Conservation (phyloP, 305 asterid species). For the Fraxinus velutina region DNA sequence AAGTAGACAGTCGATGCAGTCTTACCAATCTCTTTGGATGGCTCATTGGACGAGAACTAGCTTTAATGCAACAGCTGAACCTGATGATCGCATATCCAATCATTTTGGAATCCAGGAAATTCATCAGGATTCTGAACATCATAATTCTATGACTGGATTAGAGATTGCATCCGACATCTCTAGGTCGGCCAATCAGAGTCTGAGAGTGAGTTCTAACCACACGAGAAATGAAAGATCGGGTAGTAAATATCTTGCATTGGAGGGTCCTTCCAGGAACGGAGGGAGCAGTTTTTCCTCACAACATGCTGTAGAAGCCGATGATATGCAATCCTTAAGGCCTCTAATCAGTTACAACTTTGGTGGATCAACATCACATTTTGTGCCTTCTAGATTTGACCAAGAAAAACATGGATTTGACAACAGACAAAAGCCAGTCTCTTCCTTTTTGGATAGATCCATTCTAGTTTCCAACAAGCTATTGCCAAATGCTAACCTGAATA, state of each 20-base stretch:
- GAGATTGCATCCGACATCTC: slow-evolving; percentile 22
- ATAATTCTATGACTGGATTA: slow-evolving; percentile 14
- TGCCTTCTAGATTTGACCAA: slow-evolving; percentile 29
- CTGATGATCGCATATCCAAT: slow-evolving; percentile 14
- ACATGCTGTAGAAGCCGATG: slow-evolving; percentile 15
- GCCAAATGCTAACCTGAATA: slow-evolving; percentile 19
- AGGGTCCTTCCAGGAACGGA: background rate
- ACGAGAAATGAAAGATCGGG: slow-evolving; percentile 25
- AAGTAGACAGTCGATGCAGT: slow-evolving; percentile 29
- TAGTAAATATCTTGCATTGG: slow-evolving; percentile 2
- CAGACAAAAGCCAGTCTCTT: slow-evolving; percentile 30
- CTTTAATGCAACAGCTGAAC: slow-evolving; percentile 22
- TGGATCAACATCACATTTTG: slow-evolving; percentile 29
- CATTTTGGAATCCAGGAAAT: slow-evolving; percentile 28
- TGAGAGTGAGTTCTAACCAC: slow-evolving; percentile 25
- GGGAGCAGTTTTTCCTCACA: slow-evolving; percentile 20
- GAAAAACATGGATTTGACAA: slow-evolving; percentile 24
- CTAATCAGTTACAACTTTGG: slow-evolving; percentile 13
- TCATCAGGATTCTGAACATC: slow-evolving; percentile 18
- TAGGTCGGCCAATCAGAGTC: slow-evolving; percentile 23
- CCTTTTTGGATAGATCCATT: slow-evolving; percentile 24
- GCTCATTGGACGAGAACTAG: slow-evolving; percentile 53
- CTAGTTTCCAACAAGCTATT: slow-evolving; percentile 28
- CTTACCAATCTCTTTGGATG: slow-evolving; percentile 59
- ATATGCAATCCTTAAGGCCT: slow-evolving; percentile 15